Evolutionary conservation across 495 filamentous ascomycete genomes (phyloP).

Genomic region (Neurospora sp.): DNA sequence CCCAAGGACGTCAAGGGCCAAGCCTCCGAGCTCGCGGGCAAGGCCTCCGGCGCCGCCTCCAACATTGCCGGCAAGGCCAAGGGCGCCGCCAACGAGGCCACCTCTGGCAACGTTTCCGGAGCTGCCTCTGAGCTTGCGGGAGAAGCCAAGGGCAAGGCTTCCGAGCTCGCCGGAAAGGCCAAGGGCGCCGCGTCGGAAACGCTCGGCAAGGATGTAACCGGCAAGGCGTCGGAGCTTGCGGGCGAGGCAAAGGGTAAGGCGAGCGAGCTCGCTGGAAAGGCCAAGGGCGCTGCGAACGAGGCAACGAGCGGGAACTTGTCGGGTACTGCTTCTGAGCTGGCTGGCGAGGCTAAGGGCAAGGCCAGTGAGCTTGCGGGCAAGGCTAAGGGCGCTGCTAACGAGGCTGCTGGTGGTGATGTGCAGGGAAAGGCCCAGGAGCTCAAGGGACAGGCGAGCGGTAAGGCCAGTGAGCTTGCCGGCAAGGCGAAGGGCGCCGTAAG

Average conservation of each 20-base stretch:
- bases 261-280: constrained; percentile 22
- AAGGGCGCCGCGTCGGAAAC: constrained; percentile 12
- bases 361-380: constrained; percentile 22
- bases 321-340: constrained; percentile 22
- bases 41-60: constrained; percentile 19
- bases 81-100: constrained; percentile 20
- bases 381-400: constrained; percentile 14
- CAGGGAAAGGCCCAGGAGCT: constrained; percentile 4
- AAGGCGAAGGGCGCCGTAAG: neutral
- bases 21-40: constrained; percentile 20
- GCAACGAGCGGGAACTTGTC: constrained; percentile 23
- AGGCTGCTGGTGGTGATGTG: constrained; percentile 4
- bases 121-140: constrained; percentile 19
- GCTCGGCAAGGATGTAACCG: neutral
- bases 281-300: constrained; percentile 20
- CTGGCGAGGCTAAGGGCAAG: constrained; percentile 26
- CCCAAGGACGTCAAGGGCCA: constrained; percentile 17
- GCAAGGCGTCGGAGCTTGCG: constrained; percentile 18
- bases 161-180: constrained; percentile 21
- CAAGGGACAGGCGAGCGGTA: constrained; percentile 5
- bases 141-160: constrained; percentile 28
- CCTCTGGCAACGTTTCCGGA: constrained; percentile 5
- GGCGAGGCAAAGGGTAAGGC: constrained; percentile 26
- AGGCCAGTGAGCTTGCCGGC: neutral
- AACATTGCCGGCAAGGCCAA: constrained; percentile 20